A percentile compares a stretch with the other conserved stretches of the same genome.
Conservation (phyloP, 257 asterid genomes). For the Apocynum venetum region DNA sequence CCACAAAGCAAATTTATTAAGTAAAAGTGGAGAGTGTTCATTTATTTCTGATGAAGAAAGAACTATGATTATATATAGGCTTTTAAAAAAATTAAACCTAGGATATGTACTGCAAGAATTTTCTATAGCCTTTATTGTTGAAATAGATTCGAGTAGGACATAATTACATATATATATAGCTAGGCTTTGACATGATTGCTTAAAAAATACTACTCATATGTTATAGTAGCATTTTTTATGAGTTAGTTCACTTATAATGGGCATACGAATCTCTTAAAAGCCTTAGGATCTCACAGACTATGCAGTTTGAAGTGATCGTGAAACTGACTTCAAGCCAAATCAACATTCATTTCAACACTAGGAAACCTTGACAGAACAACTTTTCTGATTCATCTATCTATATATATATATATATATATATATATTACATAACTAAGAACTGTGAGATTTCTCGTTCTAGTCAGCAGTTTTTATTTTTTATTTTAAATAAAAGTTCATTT, state of each 20-base stretch:
- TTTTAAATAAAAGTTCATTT: too few relatives aligned
- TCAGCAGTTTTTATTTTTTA: too few relatives aligned
- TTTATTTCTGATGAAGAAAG: too few relatives aligned
- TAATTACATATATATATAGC: too few relatives aligned
- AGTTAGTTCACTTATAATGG: not conserved
- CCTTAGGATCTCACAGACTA: not conserved
- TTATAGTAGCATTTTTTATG: not conserved
- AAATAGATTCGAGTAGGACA: not conserved
- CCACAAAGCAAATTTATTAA: not conserved
- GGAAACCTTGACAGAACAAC: too few relatives aligned
- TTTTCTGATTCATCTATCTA: not conserved
- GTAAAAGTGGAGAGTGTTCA: too few relatives aligned
- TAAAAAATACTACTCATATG: not conserved
- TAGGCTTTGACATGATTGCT: not conserved
- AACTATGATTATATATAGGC: not conserved
- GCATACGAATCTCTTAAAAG: not conserved
- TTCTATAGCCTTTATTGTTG: constrained; percentile 1
- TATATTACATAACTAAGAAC: too few relatives aligned
- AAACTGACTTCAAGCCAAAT: not conserved
- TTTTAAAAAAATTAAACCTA: not conserved
- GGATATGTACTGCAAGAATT: not conserved
- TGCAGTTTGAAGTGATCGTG: not conserved
- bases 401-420: not conserved
- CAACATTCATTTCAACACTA: not conserved
- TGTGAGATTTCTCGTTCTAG: too few relatives aligned